Conservation (phyloP, 2,329 filamentous ascomycete genomes). For the Chaetomium sp. region DNA sequence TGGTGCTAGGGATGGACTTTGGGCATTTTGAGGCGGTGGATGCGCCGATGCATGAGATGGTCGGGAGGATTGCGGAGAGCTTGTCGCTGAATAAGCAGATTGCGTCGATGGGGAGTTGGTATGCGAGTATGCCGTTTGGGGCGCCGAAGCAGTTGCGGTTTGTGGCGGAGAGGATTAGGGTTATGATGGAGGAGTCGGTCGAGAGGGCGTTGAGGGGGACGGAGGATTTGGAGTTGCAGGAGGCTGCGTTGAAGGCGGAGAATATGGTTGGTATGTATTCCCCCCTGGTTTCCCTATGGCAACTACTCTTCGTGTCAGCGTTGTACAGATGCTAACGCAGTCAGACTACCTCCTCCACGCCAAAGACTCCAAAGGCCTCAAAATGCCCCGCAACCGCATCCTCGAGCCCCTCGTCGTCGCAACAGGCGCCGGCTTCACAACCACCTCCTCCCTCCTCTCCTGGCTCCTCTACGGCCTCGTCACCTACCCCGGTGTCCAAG, state of each 20-base stretch:
- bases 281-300: not conserved
- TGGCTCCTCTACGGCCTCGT: constrained; percentile 18
- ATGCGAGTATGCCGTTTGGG: constrained; percentile 50
- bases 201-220: constrained; percentile 21
- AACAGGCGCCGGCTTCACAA: constrained; percentile 17
- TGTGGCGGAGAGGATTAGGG: constrained; percentile 28
- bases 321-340: not conserved
- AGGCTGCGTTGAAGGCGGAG: constrained; percentile 29
- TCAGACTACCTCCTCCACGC: constrained; percentile 11
- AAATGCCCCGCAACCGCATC: constrained; percentile 1
- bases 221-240: constrained; percentile 26
- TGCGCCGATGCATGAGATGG: constrained; percentile 44
- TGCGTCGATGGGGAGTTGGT: constrained; percentile 48
- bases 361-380: constrained; percentile 10
- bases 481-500: constrained; percentile 14
- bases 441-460: constrained; percentile 12
- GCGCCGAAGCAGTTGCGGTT: constrained; percentile 41
- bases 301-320: not conserved
- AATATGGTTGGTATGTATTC: not conserved
- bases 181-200: constrained; percentile 28
- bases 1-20: constrained; percentile 41
- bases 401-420: constrained; percentile 7
- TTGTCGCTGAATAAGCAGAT: constrained; percentile 54
- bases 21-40: constrained; percentile 39
- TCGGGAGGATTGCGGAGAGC: constrained; percentile 41